Conservation (phyloP, 1,284 basidiomycete genomes). For the Spongiforma sp. region DNA sequence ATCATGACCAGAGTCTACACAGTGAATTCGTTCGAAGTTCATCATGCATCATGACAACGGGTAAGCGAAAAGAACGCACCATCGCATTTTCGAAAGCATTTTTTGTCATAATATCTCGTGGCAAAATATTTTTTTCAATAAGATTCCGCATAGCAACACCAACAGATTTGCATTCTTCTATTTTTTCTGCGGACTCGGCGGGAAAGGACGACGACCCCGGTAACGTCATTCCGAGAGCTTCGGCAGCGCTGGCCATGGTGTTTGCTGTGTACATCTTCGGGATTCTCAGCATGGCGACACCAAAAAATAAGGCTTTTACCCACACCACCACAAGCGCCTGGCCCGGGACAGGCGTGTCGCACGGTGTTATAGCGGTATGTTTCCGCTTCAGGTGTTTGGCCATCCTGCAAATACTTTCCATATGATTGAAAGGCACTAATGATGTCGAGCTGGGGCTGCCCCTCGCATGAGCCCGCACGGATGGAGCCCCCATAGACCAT, state of each 20-base stretch:
- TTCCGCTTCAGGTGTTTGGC: conserved; percentile 85
- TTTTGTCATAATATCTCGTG: conserved; percentile 95
- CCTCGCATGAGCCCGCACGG: conserved; percentile 86
- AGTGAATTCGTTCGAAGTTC: conserved; percentile 15
- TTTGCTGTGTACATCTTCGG: conserved; percentile 93
- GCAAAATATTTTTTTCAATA: conserved; percentile 91
- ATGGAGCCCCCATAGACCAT: conserved; percentile 99
- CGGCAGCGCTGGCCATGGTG: conserved; percentile 93
- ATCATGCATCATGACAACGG: conserved; percentile 10
- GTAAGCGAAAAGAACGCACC: conserved; percentile 49
- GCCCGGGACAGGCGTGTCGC: conserved; percentile 92
- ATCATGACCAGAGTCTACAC: conserved; percentile 88
- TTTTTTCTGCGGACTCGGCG: conserved; percentile 89
- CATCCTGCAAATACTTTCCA: conserved; percentile 91
- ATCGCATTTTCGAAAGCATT: conserved; percentile 97
- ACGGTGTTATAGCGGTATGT: conserved; percentile 82
- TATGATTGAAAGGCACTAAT: conserved; percentile 97
- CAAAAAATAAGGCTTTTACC: conserved; percentile 39
- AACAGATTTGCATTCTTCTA: conserved; percentile 81
- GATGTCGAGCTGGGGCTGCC: conserved; percentile 84
- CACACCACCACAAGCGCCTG: conserved; percentile 95
- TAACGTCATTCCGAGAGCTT: conserved; percentile 94
- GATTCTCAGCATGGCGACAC: conserved; percentile 30
- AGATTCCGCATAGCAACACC: conserved; percentile 86
- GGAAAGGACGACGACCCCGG: conserved; percentile 97